A percentile compares a stretch with the other conserved stretches of the same genome.
Conservation (phyloP, 163 green algal species). For the Scenedesmus sp. region DNA sequence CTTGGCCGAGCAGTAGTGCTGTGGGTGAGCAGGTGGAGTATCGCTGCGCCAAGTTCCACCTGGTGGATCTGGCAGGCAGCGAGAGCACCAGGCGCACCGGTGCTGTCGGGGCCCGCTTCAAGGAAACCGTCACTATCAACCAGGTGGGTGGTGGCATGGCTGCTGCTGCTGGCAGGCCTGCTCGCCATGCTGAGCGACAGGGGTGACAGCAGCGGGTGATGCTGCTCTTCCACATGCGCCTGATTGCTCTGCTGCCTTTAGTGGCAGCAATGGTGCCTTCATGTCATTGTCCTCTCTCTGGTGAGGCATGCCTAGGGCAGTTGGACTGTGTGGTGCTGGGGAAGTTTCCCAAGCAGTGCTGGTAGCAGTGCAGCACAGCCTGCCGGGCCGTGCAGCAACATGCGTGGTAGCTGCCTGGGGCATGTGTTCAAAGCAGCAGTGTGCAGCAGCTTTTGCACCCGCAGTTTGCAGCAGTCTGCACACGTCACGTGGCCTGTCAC, state of each 20-base stretch:
- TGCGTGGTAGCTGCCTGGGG: no score
- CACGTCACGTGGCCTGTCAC: neutral
- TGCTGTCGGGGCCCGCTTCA: conserved; percentile 70
- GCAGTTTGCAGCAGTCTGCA: no score
- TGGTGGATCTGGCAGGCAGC: conserved; percentile 79
- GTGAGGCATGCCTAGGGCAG: no score
- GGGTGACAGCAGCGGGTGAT: neutral
- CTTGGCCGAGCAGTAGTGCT: conserved; percentile 16
- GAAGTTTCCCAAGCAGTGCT: no score
- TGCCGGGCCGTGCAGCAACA: no score
- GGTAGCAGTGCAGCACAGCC: no score
- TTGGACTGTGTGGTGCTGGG: no score
- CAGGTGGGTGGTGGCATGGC: conserved; percentile 51
- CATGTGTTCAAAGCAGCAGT: no score
- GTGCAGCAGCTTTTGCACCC: no score
- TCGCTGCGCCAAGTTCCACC: conserved; percentile 71
- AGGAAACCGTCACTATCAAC: conserved; percentile 91
- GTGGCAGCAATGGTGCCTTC: neutral
- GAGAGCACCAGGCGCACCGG: conserved; percentile 65
- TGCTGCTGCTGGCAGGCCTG: neutral
- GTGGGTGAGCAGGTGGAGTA: conserved; percentile 35
- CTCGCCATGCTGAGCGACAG: neutral
- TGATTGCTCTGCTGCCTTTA: no score
- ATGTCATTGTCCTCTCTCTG: neutral
- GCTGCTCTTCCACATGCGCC: no score